Percentiles rank a stretch among this genome's conserved stretches.
These are phyloP conservation scores for Mycena vitilis DNA, from an alignment of 768 basidiomycete genomes.

Conservation along the genomic window DNA sequence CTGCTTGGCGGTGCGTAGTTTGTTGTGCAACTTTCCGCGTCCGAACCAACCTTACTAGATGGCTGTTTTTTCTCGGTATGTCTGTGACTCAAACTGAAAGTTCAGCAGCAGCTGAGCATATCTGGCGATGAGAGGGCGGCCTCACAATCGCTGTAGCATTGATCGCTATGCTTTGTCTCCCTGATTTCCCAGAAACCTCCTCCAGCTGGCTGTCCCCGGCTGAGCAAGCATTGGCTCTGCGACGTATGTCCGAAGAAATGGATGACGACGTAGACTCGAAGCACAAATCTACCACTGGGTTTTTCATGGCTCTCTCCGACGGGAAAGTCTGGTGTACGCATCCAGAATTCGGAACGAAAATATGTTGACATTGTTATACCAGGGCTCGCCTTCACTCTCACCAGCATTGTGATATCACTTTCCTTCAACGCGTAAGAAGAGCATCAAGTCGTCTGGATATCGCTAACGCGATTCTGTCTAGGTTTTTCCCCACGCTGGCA, in stretches of 20 bases:
- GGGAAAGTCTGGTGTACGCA: slow-evolving; percentile 74
- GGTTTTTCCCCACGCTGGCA: slow-evolving; percentile 76
- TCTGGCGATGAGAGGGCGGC: slow-evolving; percentile 54
- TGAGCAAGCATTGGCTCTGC: slow-evolving; percentile 67
- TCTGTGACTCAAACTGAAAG: background rate
- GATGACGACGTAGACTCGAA: slow-evolving; percentile 36
- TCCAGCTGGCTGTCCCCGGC: slow-evolving; percentile 65
- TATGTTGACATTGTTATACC: background rate
- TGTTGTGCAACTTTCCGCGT: background rate
- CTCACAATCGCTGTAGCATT: slow-evolving; percentile 64
- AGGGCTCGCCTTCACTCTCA: slow-evolving; percentile 50
- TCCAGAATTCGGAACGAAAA: slow-evolving; percentile 53
- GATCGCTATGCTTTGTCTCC: slow-evolving; percentile 71
- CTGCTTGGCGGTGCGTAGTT: slow-evolving; percentile 73
- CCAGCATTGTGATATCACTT: slow-evolving; percentile 62
- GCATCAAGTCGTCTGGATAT: background rate
- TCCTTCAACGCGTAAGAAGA: slow-evolving; percentile 65
- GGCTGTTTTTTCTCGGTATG: slow-evolving; percentile 73
- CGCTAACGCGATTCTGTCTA: background rate
- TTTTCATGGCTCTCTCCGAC: slow-evolving; percentile 72
- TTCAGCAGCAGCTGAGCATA: slow-evolving; percentile 6
- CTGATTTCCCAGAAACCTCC: slow-evolving; percentile 75
- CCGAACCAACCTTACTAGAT: slow-evolving; percentile 49
- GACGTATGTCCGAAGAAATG: slow-evolving; percentile 74
- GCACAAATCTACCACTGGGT: slow-evolving; percentile 47